Evolutionary conservation across 2,329 filamentous ascomycete species (phyloP).

Genomic region (Cordyceps sp.): DNA sequence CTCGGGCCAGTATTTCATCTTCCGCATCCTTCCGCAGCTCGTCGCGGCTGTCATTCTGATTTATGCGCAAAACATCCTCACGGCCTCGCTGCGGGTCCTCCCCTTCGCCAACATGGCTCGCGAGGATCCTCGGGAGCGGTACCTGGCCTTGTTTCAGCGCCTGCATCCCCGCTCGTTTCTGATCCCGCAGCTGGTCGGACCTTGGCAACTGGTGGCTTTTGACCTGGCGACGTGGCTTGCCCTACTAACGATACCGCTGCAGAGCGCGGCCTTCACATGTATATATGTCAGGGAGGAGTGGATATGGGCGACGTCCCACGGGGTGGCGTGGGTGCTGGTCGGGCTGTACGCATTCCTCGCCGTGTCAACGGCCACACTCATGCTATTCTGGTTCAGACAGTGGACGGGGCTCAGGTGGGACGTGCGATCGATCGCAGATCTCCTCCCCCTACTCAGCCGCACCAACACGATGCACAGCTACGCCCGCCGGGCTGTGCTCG

Average conservation of each 20-base stretch:
- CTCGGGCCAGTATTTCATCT: constrained; percentile 65
- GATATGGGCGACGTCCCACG: constrained; percentile 67
- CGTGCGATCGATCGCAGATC: constrained; percentile 62
- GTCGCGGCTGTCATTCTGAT: constrained; percentile 55
- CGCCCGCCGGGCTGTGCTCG: constrained; percentile 43
- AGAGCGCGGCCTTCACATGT: constrained; percentile 59
- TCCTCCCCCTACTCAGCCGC: constrained; percentile 60
- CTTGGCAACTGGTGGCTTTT: constrained; percentile 48
- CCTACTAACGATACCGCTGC: constrained; percentile 65
- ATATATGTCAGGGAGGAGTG: constrained; percentile 42
- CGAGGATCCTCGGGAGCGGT: constrained; percentile 38
- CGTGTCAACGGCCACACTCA: constrained; percentile 32
- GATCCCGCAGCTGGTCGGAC: constrained; percentile 40
- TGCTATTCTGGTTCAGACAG: constrained; percentile 46
- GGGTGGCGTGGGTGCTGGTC: constrained; percentile 63
- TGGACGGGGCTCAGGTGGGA: constrained; percentile 77
- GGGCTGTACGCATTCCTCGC: constrained; percentile 55
- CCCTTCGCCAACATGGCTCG: constrained; percentile 68
- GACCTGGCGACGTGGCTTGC: constrained; percentile 60
- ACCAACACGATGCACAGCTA: constrained; percentile 68
- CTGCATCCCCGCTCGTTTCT: constrained; percentile 56
- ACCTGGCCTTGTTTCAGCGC: constrained; percentile 49
- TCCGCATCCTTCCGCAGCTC: constrained; percentile 70
- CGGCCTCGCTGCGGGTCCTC: constrained; percentile 56
- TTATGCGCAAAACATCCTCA: constrained; percentile 60